Evolutionary conservation across 1,139 yeast species (phyloP), one percentile per base, ranked within the genome.

Genomic region (Yamadazyma kanchanaburiensis): DNA sequence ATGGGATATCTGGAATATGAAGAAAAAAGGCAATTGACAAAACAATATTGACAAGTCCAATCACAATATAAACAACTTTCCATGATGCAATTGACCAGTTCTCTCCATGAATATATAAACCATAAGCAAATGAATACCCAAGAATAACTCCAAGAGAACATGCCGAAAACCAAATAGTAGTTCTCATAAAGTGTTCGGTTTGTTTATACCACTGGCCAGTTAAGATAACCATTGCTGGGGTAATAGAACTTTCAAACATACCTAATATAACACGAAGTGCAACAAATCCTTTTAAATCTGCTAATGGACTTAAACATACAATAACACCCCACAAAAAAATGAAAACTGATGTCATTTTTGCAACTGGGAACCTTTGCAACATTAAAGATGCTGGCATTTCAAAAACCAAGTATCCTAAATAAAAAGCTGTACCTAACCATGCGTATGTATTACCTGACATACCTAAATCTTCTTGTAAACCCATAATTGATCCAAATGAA

Each of bases 371-470:
- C 26, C 44, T 45, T 45, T 72, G 77, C 28, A 72, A 47, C 4
- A 67, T 32, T 30, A 53, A 45, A 18, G 61, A 62, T 3, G 73
- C 67, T 5, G 77, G 75, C 32, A 63, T 59, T 42, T 69, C 75
- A 48, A 70, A 71, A n/a, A 54, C 51, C 31, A 75, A 47, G 35
- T 72, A 74, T 6, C 80, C 80, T 25, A 74, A 46, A 45, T 77
- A 77, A 38, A 76, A 77, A 1, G 77, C 64, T n/a, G 77, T 59
- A 21, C 78, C 80, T n/a, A 67, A 64, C 80, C 80, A 76, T 5
- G 76, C 58, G 46, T 76, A 77, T 54, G 60, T 61, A 28, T 61
- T 52, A 17, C 78, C 77, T 11, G 43, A 47, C 81, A 77, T 73
- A 5, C 64, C 40, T 34, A 73, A 54, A 34, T 67, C 74, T 3